Evolutionary conservation across 257 asterid species (phyloP).

Genomic region (Paulownia fortunei): DNA sequence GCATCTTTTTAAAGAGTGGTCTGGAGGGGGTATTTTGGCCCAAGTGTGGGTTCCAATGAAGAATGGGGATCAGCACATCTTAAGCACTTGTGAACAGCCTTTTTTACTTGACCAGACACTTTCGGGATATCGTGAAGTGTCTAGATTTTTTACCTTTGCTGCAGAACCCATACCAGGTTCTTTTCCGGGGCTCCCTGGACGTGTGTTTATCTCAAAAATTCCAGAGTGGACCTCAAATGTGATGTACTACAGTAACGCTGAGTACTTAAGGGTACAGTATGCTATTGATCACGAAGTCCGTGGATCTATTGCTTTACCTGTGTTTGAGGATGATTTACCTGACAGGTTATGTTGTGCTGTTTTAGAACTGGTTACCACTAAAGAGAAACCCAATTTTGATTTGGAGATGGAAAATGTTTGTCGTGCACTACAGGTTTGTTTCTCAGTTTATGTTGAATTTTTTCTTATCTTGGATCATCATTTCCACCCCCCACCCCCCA

Average conservation of each 20-base stretch:
- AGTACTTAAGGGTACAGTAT: conserved; percentile 62
- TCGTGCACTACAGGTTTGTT: conserved; percentile 61
- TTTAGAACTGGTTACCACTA: conserved; percentile 67
- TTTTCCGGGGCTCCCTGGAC: conserved; percentile 78
- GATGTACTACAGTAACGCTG: conserved; percentile 56
- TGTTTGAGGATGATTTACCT: conserved; percentile 55
- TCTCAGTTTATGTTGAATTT: neutral
- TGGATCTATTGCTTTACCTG: conserved; percentile 81
- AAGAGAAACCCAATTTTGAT: conserved; percentile 62
- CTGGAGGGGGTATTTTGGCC: conserved; percentile 62
- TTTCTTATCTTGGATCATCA: neutral
- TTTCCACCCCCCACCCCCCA: neutral
- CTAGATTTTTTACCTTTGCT: conserved; percentile 63
- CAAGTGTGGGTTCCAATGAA: conserved; percentile 77
- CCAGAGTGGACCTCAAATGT: conserved; percentile 92
- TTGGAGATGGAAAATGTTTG: conserved; percentile 59
- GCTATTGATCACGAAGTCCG: conserved; percentile 65
- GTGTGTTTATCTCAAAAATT: conserved; percentile 69
- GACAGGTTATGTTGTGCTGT: conserved; percentile 70
- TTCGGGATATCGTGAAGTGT: conserved; percentile 72
- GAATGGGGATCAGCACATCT: conserved; percentile 50
- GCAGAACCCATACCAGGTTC: conserved; percentile 49
- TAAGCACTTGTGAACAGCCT: conserved; percentile 74
- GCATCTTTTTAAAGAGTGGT: conserved; percentile 52
- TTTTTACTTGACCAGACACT: conserved; percentile 63